Conservation (phyloP, 1,284 basidiomycete species). For the Schizophyllum commune region DNA sequence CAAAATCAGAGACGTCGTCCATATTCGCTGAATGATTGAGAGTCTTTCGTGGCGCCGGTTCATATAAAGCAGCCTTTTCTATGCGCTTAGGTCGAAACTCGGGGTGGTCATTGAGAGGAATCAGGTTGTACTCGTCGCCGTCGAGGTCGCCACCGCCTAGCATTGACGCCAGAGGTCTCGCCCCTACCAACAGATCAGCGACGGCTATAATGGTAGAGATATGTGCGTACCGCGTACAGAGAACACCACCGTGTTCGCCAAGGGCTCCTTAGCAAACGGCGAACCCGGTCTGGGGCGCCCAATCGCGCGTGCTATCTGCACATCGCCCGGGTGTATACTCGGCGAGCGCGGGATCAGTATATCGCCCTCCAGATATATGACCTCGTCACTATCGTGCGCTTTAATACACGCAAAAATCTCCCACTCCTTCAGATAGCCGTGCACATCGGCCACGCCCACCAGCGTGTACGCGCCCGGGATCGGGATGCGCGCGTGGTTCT, state of each 20-base stretch:
- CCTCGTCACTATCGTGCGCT: conserved; percentile 23
- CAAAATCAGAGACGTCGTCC: conserved; percentile 65
- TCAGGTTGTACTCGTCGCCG: conserved; percentile 51
- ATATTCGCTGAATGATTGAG: conserved; percentile 52
- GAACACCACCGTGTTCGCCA: conserved; percentile 54
- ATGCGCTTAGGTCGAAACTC: conserved; percentile 25
- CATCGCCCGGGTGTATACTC: conserved; percentile 61
- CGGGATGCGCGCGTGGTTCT: conserved; percentile 61
- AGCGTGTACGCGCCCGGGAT: conserved; percentile 54
- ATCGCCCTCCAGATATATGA: conserved; percentile 45
- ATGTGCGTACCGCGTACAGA: conserved; percentile 34
- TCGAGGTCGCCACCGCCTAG: conserved; percentile 57
- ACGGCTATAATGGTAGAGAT: no score
- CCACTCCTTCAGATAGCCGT: conserved; percentile 38
- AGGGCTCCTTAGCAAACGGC: conserved; percentile 41
- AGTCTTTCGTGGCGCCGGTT: conserved; percentile 35
- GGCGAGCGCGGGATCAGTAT: conserved; percentile 57
- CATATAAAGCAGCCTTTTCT: conserved; percentile 42
- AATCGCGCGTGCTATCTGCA: conserved; percentile 52
- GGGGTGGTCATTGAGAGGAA: conserved; percentile 32
- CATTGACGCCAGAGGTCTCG: conserved; percentile 49
- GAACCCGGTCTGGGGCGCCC: conserved; percentile 44
- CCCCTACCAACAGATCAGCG: conserved; percentile 27
- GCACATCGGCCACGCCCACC: conserved; percentile 61
- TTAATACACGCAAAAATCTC: conserved; percentile 55